Evolutionary conservation across 1,284 basidiomycete species (phyloP).

Genomic region (Pseudozyma tsukubaensis): DNA sequence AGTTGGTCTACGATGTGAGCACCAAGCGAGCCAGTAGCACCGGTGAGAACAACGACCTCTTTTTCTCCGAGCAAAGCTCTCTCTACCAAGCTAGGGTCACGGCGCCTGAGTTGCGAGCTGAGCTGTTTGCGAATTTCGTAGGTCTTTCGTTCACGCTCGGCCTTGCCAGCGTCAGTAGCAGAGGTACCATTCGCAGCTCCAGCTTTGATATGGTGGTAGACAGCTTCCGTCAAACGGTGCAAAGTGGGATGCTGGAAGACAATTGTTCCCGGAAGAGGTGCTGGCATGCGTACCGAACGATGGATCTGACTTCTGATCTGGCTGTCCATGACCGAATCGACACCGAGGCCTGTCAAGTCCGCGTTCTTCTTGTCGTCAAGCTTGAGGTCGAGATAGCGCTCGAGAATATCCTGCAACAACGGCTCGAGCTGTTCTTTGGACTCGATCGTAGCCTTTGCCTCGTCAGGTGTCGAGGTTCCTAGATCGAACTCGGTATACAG

Average conservation of each 20-base stretch:
- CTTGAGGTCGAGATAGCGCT: conserved; percentile 56
- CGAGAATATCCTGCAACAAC: conserved; percentile 25
- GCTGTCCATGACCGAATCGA: conserved; percentile 75
- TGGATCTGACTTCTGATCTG: conserved; percentile 70
- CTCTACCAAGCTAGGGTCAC: conserved; percentile 4
- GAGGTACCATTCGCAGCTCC: neutral
- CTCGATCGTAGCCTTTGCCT: conserved; percentile 15
- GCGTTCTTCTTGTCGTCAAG: conserved; percentile 62
- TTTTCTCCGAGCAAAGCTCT: neutral
- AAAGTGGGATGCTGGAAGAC: conserved; percentile 72
- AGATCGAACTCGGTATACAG: conserved; percentile 45
- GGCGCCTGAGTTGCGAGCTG: conserved; percentile 18
- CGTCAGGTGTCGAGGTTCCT: conserved; percentile 28
- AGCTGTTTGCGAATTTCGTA: conserved; percentile 15
- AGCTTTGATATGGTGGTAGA: conserved; percentile 20
- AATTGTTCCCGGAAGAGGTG: conserved; percentile 65
- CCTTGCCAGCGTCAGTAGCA: conserved; percentile 27
- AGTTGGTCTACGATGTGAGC: conserved; percentile 50
- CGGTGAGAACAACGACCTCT: conserved; percentile 45
- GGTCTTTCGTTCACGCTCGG: conserved; percentile 57
- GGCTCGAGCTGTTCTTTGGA: conserved; percentile 13
- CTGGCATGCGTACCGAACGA: conserved; percentile 20
- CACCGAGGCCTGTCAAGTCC: conserved; percentile 71
- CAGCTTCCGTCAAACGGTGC: conserved; percentile 62
- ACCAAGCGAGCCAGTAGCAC: conserved; percentile 54